Evolutionary conservation across 345 rosid species (phyloP), one percentile per base, ranked within the genome.

Genomic region (Eucalyptus grandis): DNA sequence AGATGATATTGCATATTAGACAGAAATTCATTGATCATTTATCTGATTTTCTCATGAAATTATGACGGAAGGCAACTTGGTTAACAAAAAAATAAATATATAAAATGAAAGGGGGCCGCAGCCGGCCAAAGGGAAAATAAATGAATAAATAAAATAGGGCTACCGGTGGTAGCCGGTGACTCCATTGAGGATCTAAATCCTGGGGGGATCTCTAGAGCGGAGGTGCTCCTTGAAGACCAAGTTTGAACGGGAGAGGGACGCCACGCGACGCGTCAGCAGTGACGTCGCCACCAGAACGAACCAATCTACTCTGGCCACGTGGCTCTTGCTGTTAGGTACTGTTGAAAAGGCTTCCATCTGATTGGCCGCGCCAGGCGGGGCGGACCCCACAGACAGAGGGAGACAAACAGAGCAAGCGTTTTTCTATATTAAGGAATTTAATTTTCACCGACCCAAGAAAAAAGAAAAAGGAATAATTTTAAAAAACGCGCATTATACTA

Each of bases 1-100:
- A 4, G 13, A 9, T 3, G 2, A 15, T 69, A 4, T 9, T 69
- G 3, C 0, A 3, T 8, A 37, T 77, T 21, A 5, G 1, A 1
- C 0, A 1, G 4, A 37, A 72, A 5, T 72, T 10, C 8, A 19
- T 77, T 6, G 1, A 37, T 37, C 3, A 11, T 37, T 16, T 6
- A 2, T 21, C 14, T 77, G 5, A 6, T 19, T 77, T 69, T 69
- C 44, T 6, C 7, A 2, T 19, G 26, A 69, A 69, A 34, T 69
- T 16, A 69, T 5, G 24, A 69, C 2, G 21, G 7, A 5, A 69
- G 7, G 46, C 46, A 37, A 11, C 46, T 21, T 19, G 46, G 47
- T 37, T 37, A 77, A 19, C 11, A 27, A 72, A 72, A 72, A 31
- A 15, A 16, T 51, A 51, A 7, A 53, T 53, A 17, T 77, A 37